A percentile compares a stretch with the other conserved stretches of the same genome.
Evolutionary conservation across 441 rosid genomes (phyloP).

Genomic region (Gossypium schwendimanii): DNA sequence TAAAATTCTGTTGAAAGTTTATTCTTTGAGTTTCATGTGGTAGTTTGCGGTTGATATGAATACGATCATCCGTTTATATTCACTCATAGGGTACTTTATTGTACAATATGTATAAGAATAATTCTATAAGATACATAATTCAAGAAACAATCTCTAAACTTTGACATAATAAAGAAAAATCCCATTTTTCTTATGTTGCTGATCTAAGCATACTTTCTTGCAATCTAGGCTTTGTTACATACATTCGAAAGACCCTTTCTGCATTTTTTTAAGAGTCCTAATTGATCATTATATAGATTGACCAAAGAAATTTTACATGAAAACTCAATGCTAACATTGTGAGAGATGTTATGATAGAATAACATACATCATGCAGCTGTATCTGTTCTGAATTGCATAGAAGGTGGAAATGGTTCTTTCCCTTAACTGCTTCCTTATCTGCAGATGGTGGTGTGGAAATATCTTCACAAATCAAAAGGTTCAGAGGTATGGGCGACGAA

Average conservation of each 20-base stretch:
- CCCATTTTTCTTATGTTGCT: not conserved
- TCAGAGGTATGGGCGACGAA: constrained; percentile 63
- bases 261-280: not conserved
- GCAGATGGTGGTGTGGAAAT: constrained; percentile 77
- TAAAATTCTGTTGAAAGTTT: not conserved
- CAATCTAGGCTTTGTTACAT: not conserved
- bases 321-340: not conserved
- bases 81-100: no score
- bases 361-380: not conserved
- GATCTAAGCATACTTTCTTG: not conserved
- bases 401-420: not conserved
- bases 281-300: not conserved
- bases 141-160: not conserved
- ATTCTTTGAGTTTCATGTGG: not conserved
- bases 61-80: not conserved
- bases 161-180: not conserved
- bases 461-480: constrained; percentile 48
- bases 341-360: not conserved
- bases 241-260: not conserved
- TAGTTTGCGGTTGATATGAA: not conserved
- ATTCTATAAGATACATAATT: not conserved
- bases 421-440: constrained; percentile 4
- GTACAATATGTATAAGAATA: not conserved
- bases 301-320: not conserved
- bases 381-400: not conserved